A percentile compares a stretch with the other conserved stretches of the same genome.
These are phyloP conservation scores for Amanita brunnescens DNA, from an alignment of 768 basidiomycete genomes.

Conservation along the genomic window DNA sequence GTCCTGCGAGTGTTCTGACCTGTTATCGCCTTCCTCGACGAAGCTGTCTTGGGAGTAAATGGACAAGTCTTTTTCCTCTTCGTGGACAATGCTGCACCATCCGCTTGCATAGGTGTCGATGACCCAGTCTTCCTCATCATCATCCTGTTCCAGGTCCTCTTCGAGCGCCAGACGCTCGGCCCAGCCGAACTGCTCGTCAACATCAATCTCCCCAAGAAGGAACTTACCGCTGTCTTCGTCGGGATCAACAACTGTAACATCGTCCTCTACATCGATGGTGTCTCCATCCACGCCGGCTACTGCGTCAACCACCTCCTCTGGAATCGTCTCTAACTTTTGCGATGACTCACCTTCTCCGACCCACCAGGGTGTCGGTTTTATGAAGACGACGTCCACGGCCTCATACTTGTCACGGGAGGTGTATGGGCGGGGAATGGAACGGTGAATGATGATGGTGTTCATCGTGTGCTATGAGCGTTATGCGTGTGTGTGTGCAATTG, in stretches of 20 bases:
- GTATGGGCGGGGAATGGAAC: not conserved
- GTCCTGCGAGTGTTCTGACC: not conserved
- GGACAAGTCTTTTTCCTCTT: not conserved
- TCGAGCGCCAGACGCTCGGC: not conserved
- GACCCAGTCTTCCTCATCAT: not conserved
- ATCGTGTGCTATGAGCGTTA: not conserved
- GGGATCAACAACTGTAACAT: not conserved
- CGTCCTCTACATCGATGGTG: not conserved
- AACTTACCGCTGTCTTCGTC: not conserved
- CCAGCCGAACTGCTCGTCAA: not conserved
- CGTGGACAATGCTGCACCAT: no score
- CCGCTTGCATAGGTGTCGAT: no score
- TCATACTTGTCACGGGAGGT: slow-evolving; percentile 1
- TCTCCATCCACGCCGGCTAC: not conserved
- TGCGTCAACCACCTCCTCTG: not conserved
- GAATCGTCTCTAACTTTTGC: not conserved
- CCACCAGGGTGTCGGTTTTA: not conserved
- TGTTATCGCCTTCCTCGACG: not conserved
- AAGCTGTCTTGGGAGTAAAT: not conserved
- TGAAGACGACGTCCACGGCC: not conserved
- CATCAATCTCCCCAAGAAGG: not conserved
- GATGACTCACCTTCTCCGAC: not conserved
- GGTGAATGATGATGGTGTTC: not conserved
- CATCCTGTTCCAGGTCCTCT: not conserved
- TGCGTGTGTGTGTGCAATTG: not conserved